A percentile compares a stretch with the other conserved stretches of the same genome.
phyloP scores from a whole-genome alignment of 805 yeast species.

The Schwanniomyces vanrijiae region DNA sequence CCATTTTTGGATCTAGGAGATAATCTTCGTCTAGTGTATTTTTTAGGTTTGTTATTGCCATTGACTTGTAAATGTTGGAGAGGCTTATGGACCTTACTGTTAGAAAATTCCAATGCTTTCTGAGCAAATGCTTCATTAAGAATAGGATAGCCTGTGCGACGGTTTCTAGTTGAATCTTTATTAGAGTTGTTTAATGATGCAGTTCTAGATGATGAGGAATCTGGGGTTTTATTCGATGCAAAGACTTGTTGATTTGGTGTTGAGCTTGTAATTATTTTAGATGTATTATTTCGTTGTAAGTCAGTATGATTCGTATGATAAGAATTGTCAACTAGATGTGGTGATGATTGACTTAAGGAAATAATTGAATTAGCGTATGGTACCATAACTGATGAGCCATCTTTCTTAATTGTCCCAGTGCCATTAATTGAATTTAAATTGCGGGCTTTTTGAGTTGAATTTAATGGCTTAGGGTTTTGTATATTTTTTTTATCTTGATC shows the following conservation, averaged over 20 bases:
- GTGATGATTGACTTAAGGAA: constrained; percentile 9
- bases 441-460: constrained; percentile 10
- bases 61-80: neutral
- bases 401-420: constrained; percentile 7
- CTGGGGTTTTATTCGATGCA: neutral
- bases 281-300: constrained; percentile 12
- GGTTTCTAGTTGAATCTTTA: neutral
- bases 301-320: constrained; percentile 19
- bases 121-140: neutral
- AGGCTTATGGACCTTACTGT: neutral
- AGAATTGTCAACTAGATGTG: constrained; percentile 13
- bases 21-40: constrained; percentile 38
- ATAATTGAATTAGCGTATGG: neutral
- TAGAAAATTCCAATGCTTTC: neutral
- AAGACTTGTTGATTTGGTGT: neutral
- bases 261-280: neutral
- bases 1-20: constrained; percentile 44
- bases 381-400: neutral
- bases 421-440: constrained; percentile 15
- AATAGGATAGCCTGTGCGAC: neutral
- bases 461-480: neutral
- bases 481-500: neutral
- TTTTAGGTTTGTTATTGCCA: constrained; percentile 20
- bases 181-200: neutral
- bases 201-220: neutral